Conservation (phyloP, 768 basidiomycete genomes). For the Russula dissimulans region DNA sequence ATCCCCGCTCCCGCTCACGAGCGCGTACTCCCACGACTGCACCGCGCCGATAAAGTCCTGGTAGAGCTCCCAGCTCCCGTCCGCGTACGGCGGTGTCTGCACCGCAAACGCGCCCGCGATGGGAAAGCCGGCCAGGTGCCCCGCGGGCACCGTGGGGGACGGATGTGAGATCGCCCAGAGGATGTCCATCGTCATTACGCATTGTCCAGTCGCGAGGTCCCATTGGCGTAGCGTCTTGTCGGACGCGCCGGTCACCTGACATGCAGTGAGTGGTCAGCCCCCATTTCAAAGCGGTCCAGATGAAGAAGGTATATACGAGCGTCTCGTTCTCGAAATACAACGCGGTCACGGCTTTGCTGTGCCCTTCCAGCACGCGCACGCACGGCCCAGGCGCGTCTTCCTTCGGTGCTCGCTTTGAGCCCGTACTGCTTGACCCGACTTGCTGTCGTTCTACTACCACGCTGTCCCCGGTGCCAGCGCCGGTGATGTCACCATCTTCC, state of each 20-base stretch:
- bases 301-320: slow-evolving; percentile 44
- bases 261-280: too few species aligned
- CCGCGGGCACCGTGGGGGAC: slow-evolving; percentile 41
- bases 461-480: slow-evolving; percentile 23
- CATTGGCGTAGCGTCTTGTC: slow-evolving; percentile 98
- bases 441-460: slow-evolving; percentile 26
- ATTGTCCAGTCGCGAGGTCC: slow-evolving; percentile 96
- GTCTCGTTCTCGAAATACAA: slow-evolving; percentile 95
- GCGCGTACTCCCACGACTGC: slow-evolving; percentile 97
- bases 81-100: slow-evolving; percentile 79
- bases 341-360: slow-evolving; percentile 85
- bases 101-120: slow-evolving; percentile 66
- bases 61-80: slow-evolving; percentile 91
- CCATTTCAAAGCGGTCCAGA: neutral
- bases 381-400: slow-evolving; percentile 41
- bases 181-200: slow-evolving; percentile 99
- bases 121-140: slow-evolving; percentile 34
- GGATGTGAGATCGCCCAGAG: slow-evolving; percentile 98
- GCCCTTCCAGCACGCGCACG: slow-evolving; percentile 73
- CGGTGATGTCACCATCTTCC: slow-evolving; percentile 28
- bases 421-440: slow-evolving; percentile 33
- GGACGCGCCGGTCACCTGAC: slow-evolving; percentile 92
- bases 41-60: slow-evolving; percentile 96
- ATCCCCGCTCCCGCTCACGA: slow-evolving; percentile 95
- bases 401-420: slow-evolving; percentile 22